phyloP scores from a whole-genome alignment of 2,329 filamentous ascomycete species.

The Cercospora sp. region DNA sequence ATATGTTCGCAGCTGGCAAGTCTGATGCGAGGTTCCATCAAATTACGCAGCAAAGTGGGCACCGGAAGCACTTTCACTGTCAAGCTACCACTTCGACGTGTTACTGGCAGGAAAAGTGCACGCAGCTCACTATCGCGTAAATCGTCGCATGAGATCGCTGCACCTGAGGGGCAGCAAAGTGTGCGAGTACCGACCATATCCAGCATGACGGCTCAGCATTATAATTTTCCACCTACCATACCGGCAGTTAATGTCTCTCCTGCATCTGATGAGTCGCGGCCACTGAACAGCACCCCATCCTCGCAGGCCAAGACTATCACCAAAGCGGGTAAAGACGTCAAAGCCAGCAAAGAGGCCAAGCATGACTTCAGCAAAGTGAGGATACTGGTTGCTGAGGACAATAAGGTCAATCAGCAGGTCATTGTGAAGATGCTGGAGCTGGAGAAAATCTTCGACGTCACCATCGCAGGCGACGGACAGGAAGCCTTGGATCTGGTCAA shows the following conservation, averaged over 20 bases:
- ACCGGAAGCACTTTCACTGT: conserved; percentile 80
- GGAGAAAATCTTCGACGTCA: conserved; percentile 79
- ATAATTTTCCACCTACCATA: background rate
- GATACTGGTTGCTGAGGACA: conserved; percentile 83
- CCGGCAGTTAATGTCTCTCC: background rate
- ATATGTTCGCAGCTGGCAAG: conserved; percentile 84
- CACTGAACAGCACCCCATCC: conserved; percentile 21
- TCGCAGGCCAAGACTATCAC: conserved; percentile 41
- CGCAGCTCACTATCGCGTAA: background rate
- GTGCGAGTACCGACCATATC: conserved; percentile 7
- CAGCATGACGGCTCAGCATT: conserved; percentile 5
- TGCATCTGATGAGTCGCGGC: background rate
- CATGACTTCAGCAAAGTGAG: conserved; percentile 62
- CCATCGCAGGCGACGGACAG: conserved; percentile 64
- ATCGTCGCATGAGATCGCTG: background rate
- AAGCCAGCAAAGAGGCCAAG: conserved; percentile 57
- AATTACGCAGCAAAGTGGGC: conserved; percentile 68
- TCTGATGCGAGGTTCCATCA: conserved; percentile 78
- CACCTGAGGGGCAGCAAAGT: background rate
- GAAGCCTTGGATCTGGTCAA: conserved; percentile 86
- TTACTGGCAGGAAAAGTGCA: background rate
- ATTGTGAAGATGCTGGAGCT: conserved; percentile 67
- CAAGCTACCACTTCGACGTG: conserved; percentile 74
- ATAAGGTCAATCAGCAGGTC: conserved; percentile 64
- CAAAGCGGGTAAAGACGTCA: conserved; percentile 53